Evolutionary conservation across 2,329 filamentous ascomycete species (phyloP).

Genomic region (Scleromitrula shiraiana): DNA sequence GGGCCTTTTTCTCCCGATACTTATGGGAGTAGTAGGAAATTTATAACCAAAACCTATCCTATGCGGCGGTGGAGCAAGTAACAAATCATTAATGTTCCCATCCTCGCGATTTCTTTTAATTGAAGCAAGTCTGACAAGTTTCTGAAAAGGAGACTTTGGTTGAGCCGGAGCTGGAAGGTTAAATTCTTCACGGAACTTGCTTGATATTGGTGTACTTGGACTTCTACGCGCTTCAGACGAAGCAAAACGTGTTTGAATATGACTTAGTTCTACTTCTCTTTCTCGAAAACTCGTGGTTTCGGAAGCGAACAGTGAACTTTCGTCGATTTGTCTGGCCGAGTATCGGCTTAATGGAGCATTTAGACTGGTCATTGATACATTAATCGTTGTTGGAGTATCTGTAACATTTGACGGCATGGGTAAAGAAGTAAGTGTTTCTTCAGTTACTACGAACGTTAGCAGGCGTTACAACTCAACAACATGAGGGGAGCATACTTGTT

Average conservation of each 20-base stretch:
- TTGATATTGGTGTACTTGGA: slow-evolving; percentile 22
- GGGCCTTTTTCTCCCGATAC: background rate
- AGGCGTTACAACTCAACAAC: background rate
- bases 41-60: slow-evolving; percentile 15
- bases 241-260: slow-evolving; percentile 22
- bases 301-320: slow-evolving; percentile 22
- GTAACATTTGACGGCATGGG: background rate
- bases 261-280: slow-evolving; percentile 21
- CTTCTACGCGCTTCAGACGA: slow-evolving; percentile 13
- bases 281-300: slow-evolving; percentile 25
- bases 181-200: slow-evolving; percentile 28
- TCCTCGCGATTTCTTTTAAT: background rate
- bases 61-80: slow-evolving; percentile 1
- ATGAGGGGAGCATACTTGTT: slow-evolving; percentile 1
- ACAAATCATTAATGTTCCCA: background rate
- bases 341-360: slow-evolving; percentile 12
- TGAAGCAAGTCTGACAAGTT: slow-evolving; percentile 7
- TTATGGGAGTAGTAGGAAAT: background rate
- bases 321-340: slow-evolving; percentile 14
- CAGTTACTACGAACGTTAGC: background rate
- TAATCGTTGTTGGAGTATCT: slow-evolving; percentile 10
- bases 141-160: slow-evolving; percentile 6
- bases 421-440: background rate
- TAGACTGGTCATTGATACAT: slow-evolving; percentile 14
- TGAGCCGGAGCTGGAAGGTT: slow-evolving; percentile 9